Base-by-base conservation (phyloP, 2,329 filamentous ascomycete genomes). In the Lecanicillium sp. region DNA sequence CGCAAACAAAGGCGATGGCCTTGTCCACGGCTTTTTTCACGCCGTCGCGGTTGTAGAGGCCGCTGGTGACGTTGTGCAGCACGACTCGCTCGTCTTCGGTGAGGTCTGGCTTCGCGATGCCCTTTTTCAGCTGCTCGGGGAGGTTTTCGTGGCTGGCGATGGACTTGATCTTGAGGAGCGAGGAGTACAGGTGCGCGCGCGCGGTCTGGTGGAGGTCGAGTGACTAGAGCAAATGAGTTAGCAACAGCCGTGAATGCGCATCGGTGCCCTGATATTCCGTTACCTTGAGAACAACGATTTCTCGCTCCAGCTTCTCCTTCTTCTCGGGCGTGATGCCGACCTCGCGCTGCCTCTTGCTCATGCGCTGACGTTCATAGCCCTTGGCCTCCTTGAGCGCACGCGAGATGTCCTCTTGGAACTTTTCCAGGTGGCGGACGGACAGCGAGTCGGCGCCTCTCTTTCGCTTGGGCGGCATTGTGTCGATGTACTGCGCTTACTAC, bases 331-430 rank as follows among this genome's bases (percentile, higher is more conserved):
- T 61, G 14, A 67, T 57, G 44, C 69, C 71, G 44, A 68, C 66
- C 23, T 79, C 75, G 42, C 67, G 72, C 12, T 78, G 63, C 35
- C 75, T 70, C 62, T 80, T 84, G 52, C 83, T 76, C 51, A 86
- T 75, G 54, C 89, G 86, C 67, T 91, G 87, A 38, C 86, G 77
- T 69, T 91, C 87, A 60, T 88, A 85, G 39, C 83, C 83, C 61
- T 87, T 88, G 49, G 83, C 84, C 10, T 75, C 71, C 64, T 89
- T 89, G 51, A 91, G 72, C 1, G 83, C 84, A 50, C 79, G 76
- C 52, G 75, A 75, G 8, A 91, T 70, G 29, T 81, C 73, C 59
- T 79, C 80, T 54, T 75, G 72, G 57, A 74, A 69, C 55, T 77
- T 74, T 8, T 70, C 65, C n/a, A 83, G 67, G 52, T 73, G 71